phyloP scores from a whole-genome alignment of 352 stramenopile species.

The Pythium aphanidermatum region DNA sequence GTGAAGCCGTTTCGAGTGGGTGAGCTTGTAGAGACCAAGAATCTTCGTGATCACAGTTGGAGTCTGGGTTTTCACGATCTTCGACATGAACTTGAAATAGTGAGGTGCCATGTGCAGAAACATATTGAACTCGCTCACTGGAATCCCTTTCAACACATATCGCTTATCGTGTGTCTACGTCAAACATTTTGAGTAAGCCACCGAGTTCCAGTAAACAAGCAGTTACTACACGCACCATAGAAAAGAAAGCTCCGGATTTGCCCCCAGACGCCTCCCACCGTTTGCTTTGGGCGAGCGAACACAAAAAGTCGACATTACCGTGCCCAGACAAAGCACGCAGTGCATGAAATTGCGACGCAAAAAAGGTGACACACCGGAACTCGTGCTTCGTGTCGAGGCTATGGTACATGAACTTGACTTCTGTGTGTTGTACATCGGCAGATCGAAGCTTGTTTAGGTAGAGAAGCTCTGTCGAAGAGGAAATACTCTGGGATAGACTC shows the following conservation, averaged over 20 bases:
- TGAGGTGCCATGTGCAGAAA: conserved; percentile 85
- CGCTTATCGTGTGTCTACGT: conserved; percentile 74
- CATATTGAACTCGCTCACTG: conserved; percentile 87
- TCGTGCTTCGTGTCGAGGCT: conserved; percentile 40
- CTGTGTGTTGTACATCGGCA: conserved; percentile 66
- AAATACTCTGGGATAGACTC: conserved; percentile 13
- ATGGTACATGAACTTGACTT: conserved; percentile 74
- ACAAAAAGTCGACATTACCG: conserved; percentile 75
- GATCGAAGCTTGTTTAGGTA: conserved; percentile 70
- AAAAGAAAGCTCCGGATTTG: conserved; percentile 85
- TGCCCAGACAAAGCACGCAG: conserved; percentile 56
- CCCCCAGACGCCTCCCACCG: conserved; percentile 71
- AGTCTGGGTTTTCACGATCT: conserved; percentile 44
- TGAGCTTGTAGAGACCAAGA: conserved; percentile 77
- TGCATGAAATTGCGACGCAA: conserved; percentile 78
- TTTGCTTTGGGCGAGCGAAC: conserved; percentile 74
- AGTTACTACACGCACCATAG: conserved; percentile 39
- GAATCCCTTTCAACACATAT: conserved; percentile 82
- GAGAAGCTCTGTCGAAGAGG: conserved; percentile 32
- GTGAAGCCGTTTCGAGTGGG: conserved; percentile 44
- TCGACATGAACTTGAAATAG: conserved; percentile 84
- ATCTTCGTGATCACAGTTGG: conserved; percentile 83
- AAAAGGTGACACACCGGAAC: conserved; percentile 71
- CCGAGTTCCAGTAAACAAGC: too few relatives aligned
- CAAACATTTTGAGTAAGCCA: too few relatives aligned